Evolutionary conservation across 768 basidiomycete species (phyloP), one percentile per base, ranked within the genome.

Genomic region (Boletus barrowsii): DNA sequence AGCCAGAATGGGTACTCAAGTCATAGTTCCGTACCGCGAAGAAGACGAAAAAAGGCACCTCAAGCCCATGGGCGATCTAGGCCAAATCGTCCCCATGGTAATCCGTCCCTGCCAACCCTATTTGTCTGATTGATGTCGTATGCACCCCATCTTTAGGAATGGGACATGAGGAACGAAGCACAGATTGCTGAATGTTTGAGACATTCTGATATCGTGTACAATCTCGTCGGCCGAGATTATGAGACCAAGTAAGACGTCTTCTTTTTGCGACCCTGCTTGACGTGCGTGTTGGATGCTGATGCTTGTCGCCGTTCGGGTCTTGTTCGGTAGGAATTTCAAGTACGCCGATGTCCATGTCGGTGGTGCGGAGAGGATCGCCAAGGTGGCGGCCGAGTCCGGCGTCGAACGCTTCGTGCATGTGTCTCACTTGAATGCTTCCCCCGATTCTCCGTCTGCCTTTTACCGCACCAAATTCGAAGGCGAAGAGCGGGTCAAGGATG

Each of bases 161-260:
- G 93, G 93, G 93, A 98, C 68, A 79, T 96, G 45, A 82, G 93
- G 53, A 87, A 91, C 67, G 89, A 93, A 64, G 80, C 84, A 47
- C 93, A 95, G 67, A 97, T 95, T 62, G 90, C 84, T 37, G 96
- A 98, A 69, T 97, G 94, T 71, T 69, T 98, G 55, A 80, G 91
- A 60, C 93, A 97, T 72, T 98, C 96, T 18, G 93, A 98, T 69
- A 89, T 88, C 5, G 97, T 99, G 20, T 97, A 94, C 78, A 98
- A 98, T 74, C 87, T 98, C 53, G 87, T 90, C 47, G 94, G 96
- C 18, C 79, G 95, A 47, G 91, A 98, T 70, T 96, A 87, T 68
- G 90, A 92, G 75, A 99, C 97, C 56, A 96, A 96, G 96, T 96
- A 62, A 47, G 26, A 81, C 67, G 44, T 55, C 55, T 40, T 39